Percentiles rank a stretch among this genome's conserved stretches.
These are phyloP conservation scores for Aspergillus mulundensis DNA, from an alignment of 495 filamentous ascomycete genomes.

Conservation along the genomic window DNA sequence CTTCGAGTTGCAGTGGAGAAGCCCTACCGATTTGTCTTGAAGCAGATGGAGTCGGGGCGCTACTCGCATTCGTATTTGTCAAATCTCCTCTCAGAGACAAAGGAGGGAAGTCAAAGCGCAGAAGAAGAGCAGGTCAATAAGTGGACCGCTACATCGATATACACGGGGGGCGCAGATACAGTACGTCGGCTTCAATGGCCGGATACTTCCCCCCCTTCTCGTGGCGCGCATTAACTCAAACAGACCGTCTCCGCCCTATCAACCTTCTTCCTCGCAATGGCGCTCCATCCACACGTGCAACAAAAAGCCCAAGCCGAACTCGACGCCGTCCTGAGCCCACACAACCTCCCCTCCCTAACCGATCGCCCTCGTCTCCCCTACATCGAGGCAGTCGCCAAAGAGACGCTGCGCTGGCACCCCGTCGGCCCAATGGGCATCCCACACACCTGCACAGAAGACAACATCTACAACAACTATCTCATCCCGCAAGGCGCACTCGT, in stretches of 20 bases:
- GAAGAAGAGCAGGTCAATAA: conserved; percentile 33
- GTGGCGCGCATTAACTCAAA: no score
- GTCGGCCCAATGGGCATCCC: conserved; percentile 46
- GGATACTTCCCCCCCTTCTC: no score
- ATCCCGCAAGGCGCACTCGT: conserved; percentile 45
- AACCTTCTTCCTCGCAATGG: conserved; percentile 41
- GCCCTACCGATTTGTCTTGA: conserved; percentile 42
- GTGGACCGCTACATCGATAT: conserved; percentile 42
- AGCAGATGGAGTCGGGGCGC: conserved; percentile 33
- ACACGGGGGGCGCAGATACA: conserved; percentile 56
- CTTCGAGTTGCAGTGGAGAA: conserved; percentile 25
- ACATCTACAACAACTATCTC: conserved; percentile 35
- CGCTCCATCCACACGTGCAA: conserved; percentile 40
- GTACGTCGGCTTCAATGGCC: no score
- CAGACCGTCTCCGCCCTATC: conserved; percentile 35
- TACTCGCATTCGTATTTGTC: conserved; percentile 38
- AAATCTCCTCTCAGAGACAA: conserved; percentile 24
- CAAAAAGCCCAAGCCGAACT: conserved; percentile 52
- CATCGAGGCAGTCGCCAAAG: conserved; percentile 42
- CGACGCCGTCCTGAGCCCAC: conserved; percentile 44
- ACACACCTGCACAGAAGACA: conserved; percentile 51
- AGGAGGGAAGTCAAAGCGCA: not conserved
- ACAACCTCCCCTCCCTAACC: conserved; percentile 25
- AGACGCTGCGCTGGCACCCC: conserved; percentile 44
- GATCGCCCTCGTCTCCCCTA: conserved; percentile 41